Conservation (phyloP, 1,284 basidiomycete species). For the Hymenochaete sp. region DNA sequence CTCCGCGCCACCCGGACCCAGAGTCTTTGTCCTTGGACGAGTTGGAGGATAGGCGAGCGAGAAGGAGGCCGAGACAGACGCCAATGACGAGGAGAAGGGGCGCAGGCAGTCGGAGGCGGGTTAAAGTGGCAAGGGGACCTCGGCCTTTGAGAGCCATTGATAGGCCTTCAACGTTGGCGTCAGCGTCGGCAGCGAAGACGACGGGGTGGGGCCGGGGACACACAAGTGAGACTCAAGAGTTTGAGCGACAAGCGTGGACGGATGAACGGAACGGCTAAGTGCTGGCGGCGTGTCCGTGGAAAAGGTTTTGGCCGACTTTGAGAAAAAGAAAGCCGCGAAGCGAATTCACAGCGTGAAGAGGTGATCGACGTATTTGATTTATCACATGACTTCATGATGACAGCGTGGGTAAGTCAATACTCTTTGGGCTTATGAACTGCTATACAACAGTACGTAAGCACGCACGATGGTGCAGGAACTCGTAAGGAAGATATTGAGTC, state of each 20-base stretch:
- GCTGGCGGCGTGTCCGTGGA: background rate
- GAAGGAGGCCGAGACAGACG: slow-evolving; percentile 15
- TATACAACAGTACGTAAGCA: slow-evolving; percentile 12
- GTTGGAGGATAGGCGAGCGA: slow-evolving; percentile 12
- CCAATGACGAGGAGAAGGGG: slow-evolving; percentile 16
- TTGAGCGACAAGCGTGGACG: background rate
- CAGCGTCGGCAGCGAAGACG: background rate
- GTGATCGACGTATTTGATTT: slow-evolving; percentile 2
- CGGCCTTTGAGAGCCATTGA: slow-evolving; percentile 9
- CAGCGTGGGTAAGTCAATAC: background rate
- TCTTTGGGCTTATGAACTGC: slow-evolving; percentile 1
- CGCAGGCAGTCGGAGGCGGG: slow-evolving; percentile 13
- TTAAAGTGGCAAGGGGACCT: background rate
- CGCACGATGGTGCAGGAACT: no score
- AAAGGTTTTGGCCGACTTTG: no score
- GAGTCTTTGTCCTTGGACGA: slow-evolving; percentile 2
- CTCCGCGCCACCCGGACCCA: slow-evolving; percentile 46
- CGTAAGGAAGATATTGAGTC: background rate
- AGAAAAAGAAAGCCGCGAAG: no score
- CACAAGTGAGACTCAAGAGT: background rate
- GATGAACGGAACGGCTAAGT: background rate
- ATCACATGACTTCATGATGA: background rate
- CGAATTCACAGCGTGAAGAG: no score
- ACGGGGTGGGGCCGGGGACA: background rate
- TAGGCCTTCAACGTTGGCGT: no score